These are phyloP conservation scores for Gleditsia sinensis DNA, from an alignment of 306 rosid genomes.

Conservation along the genomic window DNA sequence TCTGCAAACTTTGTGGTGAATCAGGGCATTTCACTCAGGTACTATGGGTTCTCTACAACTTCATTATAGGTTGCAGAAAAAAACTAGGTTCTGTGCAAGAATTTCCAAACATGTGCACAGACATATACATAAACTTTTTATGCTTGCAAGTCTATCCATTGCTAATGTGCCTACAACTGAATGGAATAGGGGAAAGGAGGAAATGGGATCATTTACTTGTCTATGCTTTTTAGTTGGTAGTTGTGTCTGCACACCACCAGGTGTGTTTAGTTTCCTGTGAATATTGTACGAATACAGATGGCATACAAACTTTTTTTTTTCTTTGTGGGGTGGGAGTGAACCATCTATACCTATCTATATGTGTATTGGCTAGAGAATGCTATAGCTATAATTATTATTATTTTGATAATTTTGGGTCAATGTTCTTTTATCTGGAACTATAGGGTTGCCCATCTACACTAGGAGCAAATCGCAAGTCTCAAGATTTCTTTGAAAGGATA, in stretches of 20 bases:
- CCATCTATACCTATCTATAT: not conserved
- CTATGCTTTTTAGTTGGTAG: constrained; percentile 10
- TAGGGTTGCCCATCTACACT: constrained; percentile 99
- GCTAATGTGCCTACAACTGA: not conserved
- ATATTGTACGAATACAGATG: not conserved
- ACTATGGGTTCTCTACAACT: constrained; percentile 13
- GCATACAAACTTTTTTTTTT: not conserved
- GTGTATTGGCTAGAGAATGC: not conserved
- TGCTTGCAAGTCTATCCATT: not conserved
- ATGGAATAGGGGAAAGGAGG: not conserved
- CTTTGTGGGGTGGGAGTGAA: not conserved
- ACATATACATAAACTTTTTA: not conserved
- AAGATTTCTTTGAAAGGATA: constrained; percentile 94
- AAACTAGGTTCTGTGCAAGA: not conserved
- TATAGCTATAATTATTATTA: not conserved
- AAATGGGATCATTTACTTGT: not conserved
- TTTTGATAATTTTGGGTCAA: constrained; percentile 29
- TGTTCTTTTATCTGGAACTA: constrained; percentile 27
- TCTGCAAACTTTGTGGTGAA: constrained; percentile 94
- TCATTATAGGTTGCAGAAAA: constrained; percentile 1
- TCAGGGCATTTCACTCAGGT: constrained; percentile 99
- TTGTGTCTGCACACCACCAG: not conserved
- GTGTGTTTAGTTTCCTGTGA: not conserved
- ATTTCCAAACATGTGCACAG: not conserved
- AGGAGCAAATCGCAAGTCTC: constrained; percentile 94